These are phyloP conservation scores for Colletotrichum caudatum DNA, from an alignment of 2,329 filamentous ascomycete species.

Conservation along the genomic window DNA sequence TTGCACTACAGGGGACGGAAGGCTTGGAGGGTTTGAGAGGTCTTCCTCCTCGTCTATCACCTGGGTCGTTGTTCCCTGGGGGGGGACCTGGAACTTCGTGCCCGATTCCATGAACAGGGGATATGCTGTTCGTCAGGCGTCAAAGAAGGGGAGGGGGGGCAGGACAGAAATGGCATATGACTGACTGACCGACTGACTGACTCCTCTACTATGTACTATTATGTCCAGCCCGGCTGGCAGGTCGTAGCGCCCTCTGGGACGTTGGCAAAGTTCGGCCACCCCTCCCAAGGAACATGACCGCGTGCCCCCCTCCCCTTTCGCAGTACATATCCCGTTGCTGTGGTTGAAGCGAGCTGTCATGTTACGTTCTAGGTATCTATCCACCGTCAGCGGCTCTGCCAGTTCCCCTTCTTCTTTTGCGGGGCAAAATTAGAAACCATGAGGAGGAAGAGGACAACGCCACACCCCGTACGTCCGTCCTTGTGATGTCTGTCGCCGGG, in stretches of 20 bases:
- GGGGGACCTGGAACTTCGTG: slow-evolving; percentile 5
- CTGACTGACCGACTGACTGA: not conserved
- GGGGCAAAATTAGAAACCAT: slow-evolving; percentile 21
- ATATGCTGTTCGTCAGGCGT: slow-evolving; percentile 6
- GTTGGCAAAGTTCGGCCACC: slow-evolving; percentile 3
- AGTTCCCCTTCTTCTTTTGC: not conserved
- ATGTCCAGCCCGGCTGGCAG: not conserved
- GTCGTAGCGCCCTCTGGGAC: too few species aligned
- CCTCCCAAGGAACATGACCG: not conserved
- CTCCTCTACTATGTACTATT: too few species aligned
- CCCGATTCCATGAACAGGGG: slow-evolving; percentile 7
- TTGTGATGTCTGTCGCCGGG: slow-evolving; percentile 11
- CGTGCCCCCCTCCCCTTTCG: too few species aligned
- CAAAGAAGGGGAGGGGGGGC: not conserved
- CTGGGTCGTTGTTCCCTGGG: not conserved
- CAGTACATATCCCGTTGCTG: not conserved
- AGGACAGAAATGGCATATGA: not conserved
- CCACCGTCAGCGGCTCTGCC: slow-evolving; percentile 29
- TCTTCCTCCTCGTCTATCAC: not conserved
- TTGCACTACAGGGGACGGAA: not conserved
- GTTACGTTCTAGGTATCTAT: not conserved
- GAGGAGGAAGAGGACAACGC: not conserved
- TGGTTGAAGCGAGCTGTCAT: slow-evolving; percentile 28
- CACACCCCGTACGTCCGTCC: not conserved
- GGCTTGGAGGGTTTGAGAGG: not conserved